Evolutionary conservation across 345 rosid genomes (phyloP).

Genomic region (Pseudoturritis turrita): DNA sequence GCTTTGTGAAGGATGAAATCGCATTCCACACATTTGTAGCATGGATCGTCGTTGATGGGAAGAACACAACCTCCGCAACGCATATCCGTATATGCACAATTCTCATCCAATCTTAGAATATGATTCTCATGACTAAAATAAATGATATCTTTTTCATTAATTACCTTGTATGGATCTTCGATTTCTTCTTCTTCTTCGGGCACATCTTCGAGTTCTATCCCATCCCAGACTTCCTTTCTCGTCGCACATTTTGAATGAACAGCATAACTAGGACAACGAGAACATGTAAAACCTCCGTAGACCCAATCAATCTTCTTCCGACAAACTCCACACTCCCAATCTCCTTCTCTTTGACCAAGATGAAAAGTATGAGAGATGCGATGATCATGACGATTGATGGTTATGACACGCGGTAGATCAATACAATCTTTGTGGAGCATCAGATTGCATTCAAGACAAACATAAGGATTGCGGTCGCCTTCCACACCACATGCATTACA

Average conservation of each 20-base stretch:
- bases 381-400: slow-evolving; percentile 14
- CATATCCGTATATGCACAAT: background rate
- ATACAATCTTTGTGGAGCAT: background rate
- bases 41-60: background rate
- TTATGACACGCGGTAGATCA: slow-evolving; percentile 7
- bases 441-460: background rate
- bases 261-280: background rate
- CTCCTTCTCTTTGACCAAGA: background rate
- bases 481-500: background rate
- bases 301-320: background rate
- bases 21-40: background rate
- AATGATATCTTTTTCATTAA: background rate
- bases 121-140: background rate
- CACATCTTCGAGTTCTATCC: background rate
- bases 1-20: background rate
- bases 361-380: slow-evolving; percentile 11
- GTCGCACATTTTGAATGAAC: background rate
- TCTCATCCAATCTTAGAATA: background rate
- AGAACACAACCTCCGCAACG: background rate
- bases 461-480: background rate
- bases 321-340: background rate
- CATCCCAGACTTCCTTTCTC: background rate
- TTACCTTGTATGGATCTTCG: background rate
- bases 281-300: slow-evolving; percentile 2
- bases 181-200: slow-evolving; percentile 5